These are phyloP conservation scores for Macadamia tetraphylla DNA, from an alignment of 164 flowering plant species.

Conservation along the genomic window DNA sequence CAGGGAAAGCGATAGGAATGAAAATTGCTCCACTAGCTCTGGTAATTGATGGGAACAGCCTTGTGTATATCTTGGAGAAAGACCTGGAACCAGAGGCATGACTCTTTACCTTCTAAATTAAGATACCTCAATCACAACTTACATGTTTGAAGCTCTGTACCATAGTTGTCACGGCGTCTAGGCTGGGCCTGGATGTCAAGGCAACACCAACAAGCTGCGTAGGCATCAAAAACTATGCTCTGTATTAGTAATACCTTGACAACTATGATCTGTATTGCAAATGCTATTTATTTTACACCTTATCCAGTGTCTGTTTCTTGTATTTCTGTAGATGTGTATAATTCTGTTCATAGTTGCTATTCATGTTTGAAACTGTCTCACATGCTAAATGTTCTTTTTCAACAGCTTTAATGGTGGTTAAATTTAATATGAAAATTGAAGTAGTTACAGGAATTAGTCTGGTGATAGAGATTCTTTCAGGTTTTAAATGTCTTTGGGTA, in stretches of 20 bases:
- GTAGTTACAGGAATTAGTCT: too few species aligned
- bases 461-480: too few species aligned
- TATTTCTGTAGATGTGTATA: not conserved
- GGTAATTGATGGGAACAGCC: too few species aligned
- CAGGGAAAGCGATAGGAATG: conserved; percentile 27
- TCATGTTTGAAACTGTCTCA: not conserved
- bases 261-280: not conserved
- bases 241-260: too few species aligned
- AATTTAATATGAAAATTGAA: too few species aligned
- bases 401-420: conserved; percentile 43
- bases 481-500: too few species aligned
- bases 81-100: conserved; percentile 49
- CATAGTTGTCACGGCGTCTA: too few species aligned
- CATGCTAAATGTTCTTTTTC: conserved; percentile 5
- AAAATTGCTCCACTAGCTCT: conserved; percentile 16
- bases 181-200: too few species aligned
- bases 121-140: not conserved
- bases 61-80: too few species aligned
- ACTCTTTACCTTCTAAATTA: conserved; percentile 9
- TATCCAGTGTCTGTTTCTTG: not conserved
- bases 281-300: not conserved
- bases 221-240: too few species aligned
- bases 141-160: not conserved
- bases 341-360: not conserved
- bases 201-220: too few species aligned